phyloP scores from a whole-genome alignment of 192 early-diverging fungal genomes.

The Coemansia sp. region DNA sequence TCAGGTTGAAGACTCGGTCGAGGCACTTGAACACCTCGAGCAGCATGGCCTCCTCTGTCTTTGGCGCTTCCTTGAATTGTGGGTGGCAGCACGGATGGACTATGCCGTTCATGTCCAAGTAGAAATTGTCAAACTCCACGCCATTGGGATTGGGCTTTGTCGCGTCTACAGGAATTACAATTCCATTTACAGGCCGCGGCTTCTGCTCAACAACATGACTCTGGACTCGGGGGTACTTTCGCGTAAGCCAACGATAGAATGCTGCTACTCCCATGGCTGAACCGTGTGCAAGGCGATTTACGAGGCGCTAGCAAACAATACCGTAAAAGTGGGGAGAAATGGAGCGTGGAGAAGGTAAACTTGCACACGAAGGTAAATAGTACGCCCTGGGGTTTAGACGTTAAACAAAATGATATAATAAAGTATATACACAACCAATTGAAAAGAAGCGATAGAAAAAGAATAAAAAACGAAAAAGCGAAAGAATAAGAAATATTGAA shows the following conservation, averaged over 20 bases:
- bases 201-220: conserved; percentile 73
- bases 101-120: conserved; percentile 99
- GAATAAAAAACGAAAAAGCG: no score
- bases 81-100: conserved; percentile 86
- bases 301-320: background rate
- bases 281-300: background rate
- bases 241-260: conserved; percentile 75
- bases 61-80: conserved; percentile 59
- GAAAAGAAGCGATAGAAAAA: background rate
- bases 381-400: background rate
- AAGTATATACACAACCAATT: background rate
- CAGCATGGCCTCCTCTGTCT: conserved; percentile 92
- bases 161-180: conserved; percentile 79
- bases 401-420: background rate
- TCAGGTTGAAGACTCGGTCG: conserved; percentile 90
- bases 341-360: background rate
- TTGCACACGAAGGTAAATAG: background rate
- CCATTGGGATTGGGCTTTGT: conserved; percentile 89
- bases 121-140: conserved; percentile 92
- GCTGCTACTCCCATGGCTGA: conserved; percentile 74
- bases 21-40: conserved; percentile 94
- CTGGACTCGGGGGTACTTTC: conserved; percentile 74
- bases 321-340: background rate
- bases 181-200: conserved; percentile 63
- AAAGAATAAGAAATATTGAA: background rate